Base-by-base conservation (phyloP, 768 basidiomycete genomes). In the Chlorophyllum brunneum region DNA sequence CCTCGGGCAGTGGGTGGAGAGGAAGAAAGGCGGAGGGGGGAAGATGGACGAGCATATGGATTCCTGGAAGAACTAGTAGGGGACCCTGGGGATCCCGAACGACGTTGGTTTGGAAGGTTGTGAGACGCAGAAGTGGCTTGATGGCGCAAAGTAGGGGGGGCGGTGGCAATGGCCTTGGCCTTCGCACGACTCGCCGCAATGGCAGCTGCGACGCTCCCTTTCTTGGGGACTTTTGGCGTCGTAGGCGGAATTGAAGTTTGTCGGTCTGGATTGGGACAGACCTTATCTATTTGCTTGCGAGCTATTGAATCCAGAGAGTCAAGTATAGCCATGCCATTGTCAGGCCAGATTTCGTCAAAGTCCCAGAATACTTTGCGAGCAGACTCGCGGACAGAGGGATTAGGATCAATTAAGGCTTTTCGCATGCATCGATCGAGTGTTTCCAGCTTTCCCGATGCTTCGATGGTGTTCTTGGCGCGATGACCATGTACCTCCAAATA, bases 101-200 rank as follows among this genome's bases (percentile, higher is more conserved):
- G 77, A 58, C 72, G 70, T 38, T 65, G 64, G 38, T 83, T 50
- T 2, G 54, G 73, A 26, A 76, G 70, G 6, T 78, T 73, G 59
- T 87, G 80, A 29, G 88, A 74, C 13, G 78, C 72, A 43, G 89
- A 88, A 7, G 88, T 92, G 4, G 89, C 88, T 64, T 91, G 88
- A 65, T 92, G 91, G 47, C 86, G 78, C 43, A 90, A 73, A 45
- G 80, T 79, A 3, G 91, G 91, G 16, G 91, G 91, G 7, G 89
- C 87, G 27, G 77, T 84, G 2, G 91, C 88, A 55, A 90, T 90
- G 18, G 81, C 85, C 61, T 85, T 92, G 13, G 90, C 89, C 64
- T 91, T 95, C 13, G 87, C 90, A 20, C 92, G 80, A 63, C 88
- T 94, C 18, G 93, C 92, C 34, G 93, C 93, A 60, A 95, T 89